These are phyloP conservation scores for Hsuehochloa calcarea DNA, from an alignment of 176 grass and related monocot species.

Conservation along the genomic window DNA sequence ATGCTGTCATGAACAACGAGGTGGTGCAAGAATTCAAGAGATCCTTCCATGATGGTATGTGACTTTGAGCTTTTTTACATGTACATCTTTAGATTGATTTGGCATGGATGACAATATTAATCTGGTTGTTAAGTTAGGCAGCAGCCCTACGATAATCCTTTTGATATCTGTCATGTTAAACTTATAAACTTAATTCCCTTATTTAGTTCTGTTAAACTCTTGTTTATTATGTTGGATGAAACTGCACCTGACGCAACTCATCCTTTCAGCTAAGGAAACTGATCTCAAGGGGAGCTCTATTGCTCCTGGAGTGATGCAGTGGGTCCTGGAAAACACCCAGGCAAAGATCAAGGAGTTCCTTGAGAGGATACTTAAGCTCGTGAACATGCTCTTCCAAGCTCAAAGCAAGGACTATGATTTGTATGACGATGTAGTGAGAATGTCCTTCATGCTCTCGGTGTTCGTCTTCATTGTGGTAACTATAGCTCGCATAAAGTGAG, in stretches of 20 bases:
- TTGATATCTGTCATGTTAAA: not conserved
- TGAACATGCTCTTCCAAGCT: slow-evolving; percentile 48
- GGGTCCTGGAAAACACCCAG: slow-evolving; percentile 55
- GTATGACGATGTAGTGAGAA: slow-evolving; percentile 51
- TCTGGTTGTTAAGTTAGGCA: not conserved
- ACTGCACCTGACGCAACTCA: not conserved
- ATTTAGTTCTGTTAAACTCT: not conserved
- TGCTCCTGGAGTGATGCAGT: slow-evolving; percentile 47
- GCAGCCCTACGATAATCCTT: not conserved
- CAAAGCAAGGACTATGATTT: slow-evolving; percentile 20
- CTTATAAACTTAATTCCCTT: not conserved
- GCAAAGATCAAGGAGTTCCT: slow-evolving; percentile 64
- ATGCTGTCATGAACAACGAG: slow-evolving; percentile 80
- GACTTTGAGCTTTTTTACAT: not conserved
- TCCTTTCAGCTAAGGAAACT: slow-evolving; percentile 44
- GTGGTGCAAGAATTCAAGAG: slow-evolving; percentile 77
- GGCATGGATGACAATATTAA: not conserved
- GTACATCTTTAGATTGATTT: slow-evolving; percentile 2
- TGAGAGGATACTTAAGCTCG: slow-evolving; percentile 51
- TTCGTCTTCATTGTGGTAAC: slow-evolving; percentile 81
- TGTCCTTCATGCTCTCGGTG: slow-evolving; percentile 79
- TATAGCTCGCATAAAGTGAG: slow-evolving; percentile 54
- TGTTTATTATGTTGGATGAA: not conserved
- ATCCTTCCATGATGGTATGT: slow-evolving; percentile 64
- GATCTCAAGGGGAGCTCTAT: slow-evolving; percentile 10